A percentile compares a stretch with the other conserved stretches of the same genome.
phyloP scores from a whole-genome alignment of 768 basidiomycete species.

The Amanita subjunquillea region DNA sequence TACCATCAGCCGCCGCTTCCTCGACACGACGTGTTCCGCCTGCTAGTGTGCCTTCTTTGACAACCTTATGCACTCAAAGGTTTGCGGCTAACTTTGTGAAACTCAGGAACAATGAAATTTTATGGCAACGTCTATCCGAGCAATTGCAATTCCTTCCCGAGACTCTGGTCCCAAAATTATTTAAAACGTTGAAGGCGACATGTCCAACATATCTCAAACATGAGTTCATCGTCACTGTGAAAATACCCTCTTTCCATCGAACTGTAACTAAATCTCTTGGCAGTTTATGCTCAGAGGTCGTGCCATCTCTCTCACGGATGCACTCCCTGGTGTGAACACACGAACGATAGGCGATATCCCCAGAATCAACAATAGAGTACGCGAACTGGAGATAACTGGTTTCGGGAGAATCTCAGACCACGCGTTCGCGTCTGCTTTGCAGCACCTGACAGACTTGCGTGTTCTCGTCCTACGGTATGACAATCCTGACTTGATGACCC shows the following conservation, averaged over 20 bases:
- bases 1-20: constrained; percentile 34
- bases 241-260: not conserved
- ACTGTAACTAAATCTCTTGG: not conserved
- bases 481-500: not conserved
- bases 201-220: constrained; percentile 44
- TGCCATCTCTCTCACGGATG: constrained; percentile 33
- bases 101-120: constrained; percentile 25
- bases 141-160: constrained; percentile 44
- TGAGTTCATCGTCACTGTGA: constrained; percentile 45
- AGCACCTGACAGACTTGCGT: constrained; percentile 31
- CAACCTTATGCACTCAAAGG: constrained; percentile 36
- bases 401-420: constrained; percentile 41
- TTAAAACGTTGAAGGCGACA: constrained; percentile 35
- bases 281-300: constrained; percentile 54
- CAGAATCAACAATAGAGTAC: constrained; percentile 25
- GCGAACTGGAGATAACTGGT: constrained; percentile 38
- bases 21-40: constrained; percentile 32
- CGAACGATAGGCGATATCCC: constrained; percentile 37
- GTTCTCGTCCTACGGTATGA: constrained; percentile 44
- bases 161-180: constrained; percentile 35
- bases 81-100: constrained; percentile 35
- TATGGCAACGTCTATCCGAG: constrained; percentile 29
- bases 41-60: constrained; percentile 30
- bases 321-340: constrained; percentile 41
- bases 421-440: constrained; percentile 39